A percentile compares a stretch with the other conserved stretches of the same genome.
phyloP scores from a whole-genome alignment of 2,329 filamentous ascomycete genomes.

The Zopfia rhizophila region DNA sequence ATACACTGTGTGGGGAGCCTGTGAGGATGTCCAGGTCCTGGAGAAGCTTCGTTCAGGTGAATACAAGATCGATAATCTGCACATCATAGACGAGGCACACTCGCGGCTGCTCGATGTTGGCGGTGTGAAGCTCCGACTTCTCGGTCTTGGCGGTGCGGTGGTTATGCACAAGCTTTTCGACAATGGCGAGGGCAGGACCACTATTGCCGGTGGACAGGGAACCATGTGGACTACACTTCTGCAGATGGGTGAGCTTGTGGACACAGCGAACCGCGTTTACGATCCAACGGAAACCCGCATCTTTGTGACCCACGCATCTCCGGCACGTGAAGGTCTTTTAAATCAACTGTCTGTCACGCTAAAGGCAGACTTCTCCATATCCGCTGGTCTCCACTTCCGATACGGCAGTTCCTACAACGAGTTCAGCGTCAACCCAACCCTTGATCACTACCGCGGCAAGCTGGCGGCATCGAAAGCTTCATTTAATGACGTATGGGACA shows the following conservation, averaged over 20 bases:
- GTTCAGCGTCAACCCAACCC: slow-evolving; percentile 97
- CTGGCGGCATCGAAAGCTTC: slow-evolving; percentile 97
- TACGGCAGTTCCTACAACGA: slow-evolving; percentile 99
- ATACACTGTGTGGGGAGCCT: slow-evolving; percentile 99
- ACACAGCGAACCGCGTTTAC: slow-evolving; percentile 97
- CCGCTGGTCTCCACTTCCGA: slow-evolving; percentile 95
- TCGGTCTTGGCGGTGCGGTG: slow-evolving; percentile 93
- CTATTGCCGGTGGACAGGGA: slow-evolving; percentile 96
- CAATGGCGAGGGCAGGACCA: slow-evolving; percentile 96
- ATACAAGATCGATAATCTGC: slow-evolving; percentile 96
- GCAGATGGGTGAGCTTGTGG: slow-evolving; percentile 97
- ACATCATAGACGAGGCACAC: slow-evolving; percentile 98
- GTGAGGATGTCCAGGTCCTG: slow-evolving; percentile 95
- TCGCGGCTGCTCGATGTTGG: slow-evolving; percentile 94
- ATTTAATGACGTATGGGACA: slow-evolving; percentile 99
- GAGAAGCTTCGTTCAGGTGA: slow-evolving; percentile 98
- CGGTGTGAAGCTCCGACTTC: slow-evolving; percentile 92
- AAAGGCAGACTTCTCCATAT: slow-evolving; percentile 98
- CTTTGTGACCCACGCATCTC: slow-evolving; percentile 96
- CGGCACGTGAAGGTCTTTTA: slow-evolving; percentile 92
- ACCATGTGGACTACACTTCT: slow-evolving; percentile 99
- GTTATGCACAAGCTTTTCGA: slow-evolving; percentile 99
- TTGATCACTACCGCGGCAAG: slow-evolving; percentile 98
- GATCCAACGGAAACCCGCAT: slow-evolving; percentile 97
- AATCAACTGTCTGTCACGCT: slow-evolving; percentile 98